Conservation (phyloP, 148 eudicot species). For the Persicaria maculosa region DNA sequence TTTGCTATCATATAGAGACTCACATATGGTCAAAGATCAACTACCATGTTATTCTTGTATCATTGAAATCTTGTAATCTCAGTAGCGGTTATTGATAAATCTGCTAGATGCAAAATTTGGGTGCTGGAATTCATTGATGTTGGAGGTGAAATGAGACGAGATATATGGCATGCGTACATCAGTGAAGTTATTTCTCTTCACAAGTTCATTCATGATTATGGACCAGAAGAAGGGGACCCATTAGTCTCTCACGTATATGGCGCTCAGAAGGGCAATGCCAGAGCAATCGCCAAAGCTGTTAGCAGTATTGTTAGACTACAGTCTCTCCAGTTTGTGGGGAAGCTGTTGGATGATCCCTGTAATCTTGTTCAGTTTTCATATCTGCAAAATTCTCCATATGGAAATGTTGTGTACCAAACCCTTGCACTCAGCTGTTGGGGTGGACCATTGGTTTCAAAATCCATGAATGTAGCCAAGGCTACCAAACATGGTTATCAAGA, state of each 20-base stretch:
- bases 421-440: constrained; percentile 93
- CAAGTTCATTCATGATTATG: constrained; percentile 64
- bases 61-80: background rate
- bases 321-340: constrained; percentile 64
- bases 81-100: background rate
- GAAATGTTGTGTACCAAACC: constrained; percentile 71
- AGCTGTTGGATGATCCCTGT: constrained; percentile 66
- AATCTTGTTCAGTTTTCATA: constrained; percentile 74
- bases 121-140: constrained; percentile 78
- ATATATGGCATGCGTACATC: constrained; percentile 80
- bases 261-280: constrained; percentile 66
- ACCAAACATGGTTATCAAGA: constrained; percentile 16
- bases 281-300: constrained; percentile 41
- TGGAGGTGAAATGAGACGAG: constrained; percentile 87
- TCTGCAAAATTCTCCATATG: constrained; percentile 59
- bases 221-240: constrained; percentile 56
- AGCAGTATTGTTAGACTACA: constrained; percentile 73
- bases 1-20: background rate
- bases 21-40: background rate
- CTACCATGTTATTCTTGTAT: background rate
- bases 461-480: constrained; percentile 16
- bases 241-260: constrained; percentile 49
- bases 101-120: constrained; percentile 53
- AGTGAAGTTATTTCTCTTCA: constrained; percentile 63
- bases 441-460: constrained; percentile 52